Percentiles rank a stretch among this genome's conserved stretches.
Conservation (phyloP, 1,139 yeast species). For the Blastobotrys indianensis region DNA sequence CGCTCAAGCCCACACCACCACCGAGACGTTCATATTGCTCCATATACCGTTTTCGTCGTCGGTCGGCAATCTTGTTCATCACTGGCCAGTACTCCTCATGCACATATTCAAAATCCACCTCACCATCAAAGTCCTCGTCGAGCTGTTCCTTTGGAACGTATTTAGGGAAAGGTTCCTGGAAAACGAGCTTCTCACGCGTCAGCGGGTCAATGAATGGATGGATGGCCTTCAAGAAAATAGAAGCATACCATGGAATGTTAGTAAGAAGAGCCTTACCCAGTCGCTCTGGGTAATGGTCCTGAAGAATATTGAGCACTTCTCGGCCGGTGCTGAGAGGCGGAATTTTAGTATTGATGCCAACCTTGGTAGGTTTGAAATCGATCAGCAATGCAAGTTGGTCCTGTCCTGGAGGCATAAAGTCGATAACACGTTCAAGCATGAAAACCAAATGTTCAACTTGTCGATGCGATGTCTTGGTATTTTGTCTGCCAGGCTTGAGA, state of each 20-base stretch:
- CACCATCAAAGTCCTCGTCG: constrained; percentile 80
- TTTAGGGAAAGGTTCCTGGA: constrained; percentile 78
- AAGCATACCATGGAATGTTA: constrained; percentile 88
- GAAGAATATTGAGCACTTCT: constrained; percentile 79
- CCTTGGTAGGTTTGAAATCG: constrained; percentile 70
- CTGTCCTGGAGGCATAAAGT: constrained; percentile 93
- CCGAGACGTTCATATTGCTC: constrained; percentile 64
- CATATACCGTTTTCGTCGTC: constrained; percentile 51
- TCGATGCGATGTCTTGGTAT: constrained; percentile 75
- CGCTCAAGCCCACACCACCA: constrained; percentile 70
- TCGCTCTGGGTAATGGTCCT: constrained; percentile 94
- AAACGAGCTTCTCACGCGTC: constrained; percentile 86
- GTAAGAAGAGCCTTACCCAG: constrained; percentile 86
- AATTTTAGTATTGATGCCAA: constrained; percentile 55
- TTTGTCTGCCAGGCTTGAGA: constrained; percentile 87
- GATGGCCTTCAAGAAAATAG: constrained; percentile 82
- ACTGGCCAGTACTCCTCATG: constrained; percentile 80
- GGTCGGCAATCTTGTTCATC: constrained; percentile 52
- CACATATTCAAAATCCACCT: constrained; percentile 70
- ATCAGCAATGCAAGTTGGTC: constrained; percentile 79
- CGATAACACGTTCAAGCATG: constrained; percentile 85
- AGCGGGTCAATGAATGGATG: constrained; percentile 94
- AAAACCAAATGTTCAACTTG: constrained; percentile 92
- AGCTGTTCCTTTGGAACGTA: constrained; percentile 78
- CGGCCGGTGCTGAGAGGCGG: constrained; percentile 80